These are phyloP conservation scores for Lecanicillium sp. DNA, from an alignment of 2,329 filamentous ascomycete species.

Conservation along the genomic window DNA sequence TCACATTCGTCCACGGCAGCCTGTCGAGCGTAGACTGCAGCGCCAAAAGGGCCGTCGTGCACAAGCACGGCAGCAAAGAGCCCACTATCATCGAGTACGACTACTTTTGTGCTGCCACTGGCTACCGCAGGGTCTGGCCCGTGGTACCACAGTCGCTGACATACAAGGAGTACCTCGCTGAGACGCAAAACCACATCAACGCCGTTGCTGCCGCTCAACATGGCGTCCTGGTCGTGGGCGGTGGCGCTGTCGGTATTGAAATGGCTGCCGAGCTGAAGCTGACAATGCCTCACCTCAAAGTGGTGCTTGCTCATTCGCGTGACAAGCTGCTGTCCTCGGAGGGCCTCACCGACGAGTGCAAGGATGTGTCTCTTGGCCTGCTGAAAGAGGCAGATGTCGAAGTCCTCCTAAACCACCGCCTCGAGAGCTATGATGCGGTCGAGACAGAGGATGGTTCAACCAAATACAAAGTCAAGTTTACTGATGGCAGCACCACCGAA, in stretches of 20 bases:
- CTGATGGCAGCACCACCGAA: conserved; percentile 50
- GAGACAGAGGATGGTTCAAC: conserved; percentile 32
- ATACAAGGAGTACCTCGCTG: conserved; percentile 54
- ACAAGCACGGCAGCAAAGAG: conserved; percentile 37
- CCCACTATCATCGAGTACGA: conserved; percentile 50
- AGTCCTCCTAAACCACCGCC: conserved; percentile 53
- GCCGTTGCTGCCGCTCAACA: conserved; percentile 42
- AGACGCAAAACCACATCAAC: conserved; percentile 53
- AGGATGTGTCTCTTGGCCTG: conserved; percentile 50
- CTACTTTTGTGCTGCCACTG: conserved; percentile 66
- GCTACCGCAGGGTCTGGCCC: conserved; percentile 62
- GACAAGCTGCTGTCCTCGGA: conserved; percentile 65
- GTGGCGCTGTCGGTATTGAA: conserved; percentile 71
- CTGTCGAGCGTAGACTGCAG: conserved; percentile 52
- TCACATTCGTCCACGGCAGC: conserved; percentile 59
- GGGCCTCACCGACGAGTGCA: conserved; percentile 61
- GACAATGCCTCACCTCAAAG: conserved; percentile 52
- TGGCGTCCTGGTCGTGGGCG: conserved; percentile 66
- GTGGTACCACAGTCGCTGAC: conserved; percentile 61
- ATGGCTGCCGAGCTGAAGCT: conserved; percentile 74
- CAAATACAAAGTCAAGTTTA: conserved; percentile 46
- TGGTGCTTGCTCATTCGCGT: conserved; percentile 71
- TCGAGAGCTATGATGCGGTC: conserved; percentile 41
- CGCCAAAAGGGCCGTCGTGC: conserved; percentile 30
- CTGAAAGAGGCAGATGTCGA: conserved; percentile 57